phyloP scores from a whole-genome alignment of 768 basidiomycete genomes.

The Boletus barrowsii region DNA sequence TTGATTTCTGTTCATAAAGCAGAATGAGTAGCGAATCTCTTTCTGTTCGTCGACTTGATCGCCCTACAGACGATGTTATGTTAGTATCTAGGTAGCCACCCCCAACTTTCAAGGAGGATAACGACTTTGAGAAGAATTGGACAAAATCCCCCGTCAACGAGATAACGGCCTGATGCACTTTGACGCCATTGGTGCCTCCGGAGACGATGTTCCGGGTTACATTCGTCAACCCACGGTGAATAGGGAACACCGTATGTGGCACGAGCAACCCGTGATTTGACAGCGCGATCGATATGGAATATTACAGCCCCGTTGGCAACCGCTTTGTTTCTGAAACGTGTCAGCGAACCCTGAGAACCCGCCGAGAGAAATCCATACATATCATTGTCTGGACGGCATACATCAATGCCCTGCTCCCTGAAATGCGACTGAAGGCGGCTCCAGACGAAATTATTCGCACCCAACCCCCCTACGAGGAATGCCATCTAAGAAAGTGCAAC shows the following conservation, averaged over 20 bases:
- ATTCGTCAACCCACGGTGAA: not conserved
- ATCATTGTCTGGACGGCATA: conserved; percentile 9
- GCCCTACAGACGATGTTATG: not conserved
- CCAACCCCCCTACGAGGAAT: conserved; percentile 12
- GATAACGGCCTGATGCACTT: not conserved
- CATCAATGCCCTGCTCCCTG: not conserved
- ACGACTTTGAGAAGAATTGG: conserved; percentile 2
- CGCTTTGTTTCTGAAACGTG: conserved; percentile 2
- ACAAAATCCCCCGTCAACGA: not conserved
- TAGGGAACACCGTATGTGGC: not conserved
- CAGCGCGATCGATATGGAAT: not conserved
- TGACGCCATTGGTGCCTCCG: not conserved
- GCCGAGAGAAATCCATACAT: not conserved
- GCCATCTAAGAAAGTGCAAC: not conserved
- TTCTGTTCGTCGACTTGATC: not conserved
- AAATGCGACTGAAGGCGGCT: conserved; percentile 8
- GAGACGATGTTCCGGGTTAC: conserved; percentile 2
- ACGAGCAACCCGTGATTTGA: conserved; percentile 4
- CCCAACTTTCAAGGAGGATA: not conserved
- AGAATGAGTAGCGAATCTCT: not conserved
- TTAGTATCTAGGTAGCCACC: not conserved
- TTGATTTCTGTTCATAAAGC: too few species aligned
- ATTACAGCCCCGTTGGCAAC: conserved; percentile 10
- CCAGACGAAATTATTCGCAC: conserved; percentile 7
- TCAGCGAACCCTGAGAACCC: not conserved